Evolutionary conservation across 805 yeast species (phyloP).

Genomic region (Yarrowia hollandica): DNA sequence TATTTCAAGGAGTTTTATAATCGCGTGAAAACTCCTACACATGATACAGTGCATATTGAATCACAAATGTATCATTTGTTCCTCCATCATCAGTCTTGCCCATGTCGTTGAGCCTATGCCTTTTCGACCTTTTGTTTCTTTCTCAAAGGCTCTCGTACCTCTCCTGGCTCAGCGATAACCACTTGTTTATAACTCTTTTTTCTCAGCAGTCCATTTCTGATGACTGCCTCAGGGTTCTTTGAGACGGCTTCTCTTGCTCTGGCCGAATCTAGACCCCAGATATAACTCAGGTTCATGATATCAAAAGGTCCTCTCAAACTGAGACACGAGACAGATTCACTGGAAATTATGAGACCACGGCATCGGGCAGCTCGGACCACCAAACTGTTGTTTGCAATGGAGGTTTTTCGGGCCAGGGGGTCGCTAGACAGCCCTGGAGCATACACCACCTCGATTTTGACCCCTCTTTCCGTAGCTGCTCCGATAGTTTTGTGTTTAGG

Average conservation of each 20-base stretch:
- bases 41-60: no score
- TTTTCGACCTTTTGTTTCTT: conserved; percentile 20
- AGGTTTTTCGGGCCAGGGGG: conserved; percentile 53
- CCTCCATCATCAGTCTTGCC: no score
- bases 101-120: no score
- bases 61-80: background rate
- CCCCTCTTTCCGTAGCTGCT: conserved; percentile 79
- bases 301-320: conserved; percentile 70
- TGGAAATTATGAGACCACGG: conserved; percentile 73
- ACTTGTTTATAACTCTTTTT: conserved; percentile 77
- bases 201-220: conserved; percentile 74
- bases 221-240: conserved; percentile 60
- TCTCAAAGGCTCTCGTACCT: conserved; percentile 4
- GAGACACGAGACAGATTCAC: conserved; percentile 61
- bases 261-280: conserved; percentile 69
- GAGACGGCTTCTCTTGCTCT: conserved; percentile 61
- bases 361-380: conserved; percentile 78
- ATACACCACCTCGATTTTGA: conserved; percentile 78
- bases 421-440: conserved; percentile 32
- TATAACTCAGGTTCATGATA: conserved; percentile 59
- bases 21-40: no score
- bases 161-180: conserved; percentile 29
- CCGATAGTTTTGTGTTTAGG: conserved; percentile 82
- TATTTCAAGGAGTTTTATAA: no score
- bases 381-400: conserved; percentile 70